Evolutionary conservation across 441 rosid species (phyloP).

Genomic region (Daphne laureola): DNA sequence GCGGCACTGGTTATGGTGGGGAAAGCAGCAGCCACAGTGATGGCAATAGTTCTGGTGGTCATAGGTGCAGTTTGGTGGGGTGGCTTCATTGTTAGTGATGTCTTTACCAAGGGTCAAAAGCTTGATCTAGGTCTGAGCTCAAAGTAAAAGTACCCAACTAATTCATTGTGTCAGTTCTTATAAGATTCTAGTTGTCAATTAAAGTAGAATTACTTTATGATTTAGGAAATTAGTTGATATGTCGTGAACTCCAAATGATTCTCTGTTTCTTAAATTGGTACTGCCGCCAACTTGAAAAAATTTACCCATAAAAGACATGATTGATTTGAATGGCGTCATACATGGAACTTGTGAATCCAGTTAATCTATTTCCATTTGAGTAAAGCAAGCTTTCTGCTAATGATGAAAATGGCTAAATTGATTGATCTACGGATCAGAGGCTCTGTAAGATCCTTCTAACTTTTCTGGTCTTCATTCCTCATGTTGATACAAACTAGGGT

Average conservation of each 20-base stretch:
- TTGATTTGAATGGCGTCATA: too few species aligned
- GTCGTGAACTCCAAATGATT: not conserved
- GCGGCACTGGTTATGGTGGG: conserved; percentile 67
- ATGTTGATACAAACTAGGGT: too few species aligned
- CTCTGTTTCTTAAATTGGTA: too few species aligned
- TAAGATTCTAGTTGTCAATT: conserved; percentile 5
- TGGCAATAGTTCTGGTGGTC: conserved; percentile 59
- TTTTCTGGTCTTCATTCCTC: too few species aligned
- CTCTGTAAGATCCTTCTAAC: too few species aligned
- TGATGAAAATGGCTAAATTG: too few species aligned
- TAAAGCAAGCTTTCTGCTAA: too few species aligned
- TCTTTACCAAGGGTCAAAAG: conserved; percentile 50
- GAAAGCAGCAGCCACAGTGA: conserved; percentile 51
- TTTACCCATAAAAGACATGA: too few species aligned
- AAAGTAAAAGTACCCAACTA: conserved; percentile 16
- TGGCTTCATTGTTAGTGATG: conserved; percentile 66
- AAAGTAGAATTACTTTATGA: not conserved
- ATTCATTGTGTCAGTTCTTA: conserved; percentile 11
- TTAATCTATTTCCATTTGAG: too few species aligned
- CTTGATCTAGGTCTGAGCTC: conserved; percentile 55
- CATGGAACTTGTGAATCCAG: too few species aligned
- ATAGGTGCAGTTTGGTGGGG: conserved; percentile 78
- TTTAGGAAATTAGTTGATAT: conserved; percentile 8
- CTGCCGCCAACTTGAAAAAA: too few species aligned
- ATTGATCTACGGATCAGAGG: too few species aligned